Percentiles rank a stretch among this genome's conserved stretches.
Conservation (phyloP, 768 basidiomycete genomes). For the Neoboletus brunneissimus region DNA sequence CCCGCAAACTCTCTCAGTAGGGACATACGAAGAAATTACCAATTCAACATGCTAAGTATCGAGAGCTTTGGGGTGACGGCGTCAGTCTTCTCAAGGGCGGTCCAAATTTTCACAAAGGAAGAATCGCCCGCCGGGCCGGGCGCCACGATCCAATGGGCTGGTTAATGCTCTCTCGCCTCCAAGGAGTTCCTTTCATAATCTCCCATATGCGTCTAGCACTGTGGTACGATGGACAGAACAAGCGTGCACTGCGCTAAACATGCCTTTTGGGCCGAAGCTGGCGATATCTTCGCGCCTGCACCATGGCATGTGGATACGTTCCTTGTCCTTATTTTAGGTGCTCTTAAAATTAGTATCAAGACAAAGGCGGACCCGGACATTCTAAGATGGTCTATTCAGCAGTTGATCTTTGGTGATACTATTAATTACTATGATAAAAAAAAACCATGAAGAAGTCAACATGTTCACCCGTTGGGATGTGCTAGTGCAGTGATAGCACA, state of each 20-base stretch:
- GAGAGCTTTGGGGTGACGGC: not conserved
- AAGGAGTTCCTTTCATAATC: slow-evolving; percentile 1
- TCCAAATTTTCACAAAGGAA: slow-evolving; percentile 1
- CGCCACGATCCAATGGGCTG: not conserved
- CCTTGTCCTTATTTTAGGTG: slow-evolving; percentile 47
- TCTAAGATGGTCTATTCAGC: slow-evolving; percentile 46
- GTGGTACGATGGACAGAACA: not conserved
- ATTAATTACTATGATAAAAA: slow-evolving; percentile 48
- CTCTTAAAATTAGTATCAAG: slow-evolving; percentile 52
- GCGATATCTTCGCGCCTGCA: slow-evolving; percentile 41
- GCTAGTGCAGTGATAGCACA: not conserved
- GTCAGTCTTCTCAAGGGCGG: not conserved
- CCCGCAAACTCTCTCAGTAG: not conserved
- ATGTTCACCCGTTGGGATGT: slow-evolving; percentile 39
- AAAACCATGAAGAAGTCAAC: slow-evolving; percentile 56
- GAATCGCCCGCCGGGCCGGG: too few species aligned
- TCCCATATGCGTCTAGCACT: too few species aligned
- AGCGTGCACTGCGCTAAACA: not conserved
- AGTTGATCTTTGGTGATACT: slow-evolving; percentile 52
- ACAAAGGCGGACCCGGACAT: slow-evolving; percentile 52
- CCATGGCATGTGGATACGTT: slow-evolving; percentile 55
- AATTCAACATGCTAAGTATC: not conserved
- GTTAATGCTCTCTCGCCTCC: not conserved
- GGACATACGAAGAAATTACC: not conserved
- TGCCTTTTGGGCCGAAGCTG: slow-evolving; percentile 52